These are phyloP conservation scores for Rhizopogon vulgaris DNA, from an alignment of 768 basidiomycete species.

Conservation along the genomic window DNA sequence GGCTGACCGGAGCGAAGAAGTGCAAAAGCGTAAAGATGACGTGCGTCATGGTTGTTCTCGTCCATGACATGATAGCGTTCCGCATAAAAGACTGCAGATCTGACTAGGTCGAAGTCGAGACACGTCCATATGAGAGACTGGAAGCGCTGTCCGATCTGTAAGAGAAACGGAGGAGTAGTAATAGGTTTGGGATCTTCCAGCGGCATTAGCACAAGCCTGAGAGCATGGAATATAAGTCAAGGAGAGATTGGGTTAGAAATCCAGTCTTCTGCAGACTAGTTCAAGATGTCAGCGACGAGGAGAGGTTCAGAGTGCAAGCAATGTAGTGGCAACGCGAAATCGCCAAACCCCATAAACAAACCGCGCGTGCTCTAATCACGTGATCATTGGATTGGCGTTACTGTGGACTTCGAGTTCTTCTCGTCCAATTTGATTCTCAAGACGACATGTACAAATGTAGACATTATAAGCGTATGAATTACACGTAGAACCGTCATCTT, in stretches of 20 bases:
- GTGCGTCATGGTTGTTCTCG: constrained; percentile 67
- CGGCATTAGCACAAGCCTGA: constrained; percentile 44
- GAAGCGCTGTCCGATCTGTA: constrained; percentile 63
- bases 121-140: constrained; percentile 75
- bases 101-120: constrained; percentile 73
- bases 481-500: constrained; percentile 6
- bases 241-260: constrained; percentile 11
- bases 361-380: constrained; percentile 19
- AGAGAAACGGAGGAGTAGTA: constrained; percentile 35
- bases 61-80: constrained; percentile 77
- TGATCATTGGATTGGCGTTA: constrained; percentile 14
- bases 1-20: constrained; percentile 66
- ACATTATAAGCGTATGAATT: constrained; percentile 9
- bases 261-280: constrained; percentile 1
- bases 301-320: constrained; percentile 9
- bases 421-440: background rate
- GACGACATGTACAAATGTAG: background rate
- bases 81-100: constrained; percentile 84
- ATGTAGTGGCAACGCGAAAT: constrained; percentile 5
- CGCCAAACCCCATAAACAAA: constrained; percentile 17
- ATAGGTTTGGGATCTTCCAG: constrained; percentile 36
- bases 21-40: constrained; percentile 78
- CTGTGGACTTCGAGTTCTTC: no score
- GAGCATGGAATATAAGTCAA: constrained; percentile 23
- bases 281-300: constrained; percentile 5